Evolutionary conservation across 345 rosid genomes (phyloP).

Genomic region (Turnera subulata): DNA sequence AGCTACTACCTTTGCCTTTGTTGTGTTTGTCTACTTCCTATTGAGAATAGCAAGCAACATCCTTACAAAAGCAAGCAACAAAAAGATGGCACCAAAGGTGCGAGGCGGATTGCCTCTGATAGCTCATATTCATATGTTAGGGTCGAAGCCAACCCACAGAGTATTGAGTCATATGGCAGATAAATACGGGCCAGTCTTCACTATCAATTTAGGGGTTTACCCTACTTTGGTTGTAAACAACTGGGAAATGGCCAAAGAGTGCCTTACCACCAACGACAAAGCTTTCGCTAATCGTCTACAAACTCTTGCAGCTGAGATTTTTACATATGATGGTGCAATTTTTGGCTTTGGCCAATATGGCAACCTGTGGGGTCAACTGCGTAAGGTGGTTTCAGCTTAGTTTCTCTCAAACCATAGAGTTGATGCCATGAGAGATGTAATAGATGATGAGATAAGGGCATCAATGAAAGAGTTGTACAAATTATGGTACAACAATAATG

Average conservation of each 20-base stretch:
- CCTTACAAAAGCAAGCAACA: too few relatives aligned
- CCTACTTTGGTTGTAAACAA: constrained; percentile 24
- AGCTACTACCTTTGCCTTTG: too few relatives aligned
- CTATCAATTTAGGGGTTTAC: constrained; percentile 18
- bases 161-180: constrained; percentile 22
- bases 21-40: too few relatives aligned
- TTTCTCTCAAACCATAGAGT: constrained; percentile 34
- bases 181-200: constrained; percentile 27
- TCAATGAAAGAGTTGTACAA: constrained; percentile 15
- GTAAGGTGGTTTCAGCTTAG: constrained; percentile 27
- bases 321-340: constrained; percentile 26
- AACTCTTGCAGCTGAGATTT: constrained; percentile 13
- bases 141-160: constrained; percentile 4
- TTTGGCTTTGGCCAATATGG: constrained; percentile 28
- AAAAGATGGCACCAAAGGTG: constrained; percentile 12
- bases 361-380: constrained; percentile 31
- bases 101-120: constrained; percentile 21
- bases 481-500: constrained; percentile 6
- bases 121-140: constrained; percentile 34
- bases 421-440: constrained; percentile 23
- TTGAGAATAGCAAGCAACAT: background rate
- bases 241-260: constrained; percentile 26
- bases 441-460: constrained; percentile 23
- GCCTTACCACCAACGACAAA: constrained; percentile 31
- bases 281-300: constrained; percentile 24